Evolutionary conservation across 495 filamentous ascomycete species (phyloP), one percentile per base, ranked within the genome.

Genomic region (Penicillium pulvis): DNA sequence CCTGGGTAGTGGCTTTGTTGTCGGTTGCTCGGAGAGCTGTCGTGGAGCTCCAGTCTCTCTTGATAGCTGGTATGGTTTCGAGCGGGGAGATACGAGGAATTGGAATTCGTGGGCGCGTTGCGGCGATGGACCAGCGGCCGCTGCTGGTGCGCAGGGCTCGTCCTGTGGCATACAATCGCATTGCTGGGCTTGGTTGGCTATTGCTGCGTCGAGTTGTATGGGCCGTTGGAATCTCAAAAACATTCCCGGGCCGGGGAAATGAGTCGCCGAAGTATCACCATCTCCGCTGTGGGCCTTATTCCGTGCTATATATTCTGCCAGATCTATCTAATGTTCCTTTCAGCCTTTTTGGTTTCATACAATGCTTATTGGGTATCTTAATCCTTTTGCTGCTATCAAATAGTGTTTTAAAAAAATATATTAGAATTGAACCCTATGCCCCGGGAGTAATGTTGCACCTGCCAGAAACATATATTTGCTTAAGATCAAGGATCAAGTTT

Each of bases 111-210:
- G 59, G 53, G 23, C 68, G 65, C 28, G 70, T 31, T 20, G 68
- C 48, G 23, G 61, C 59, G 62, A 74, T 70, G 53, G 68, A 67
- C 77, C 77, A 79, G 52, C 74, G 67, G 56, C 70, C 66, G 55
- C 71, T 72, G 63, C 70, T 70, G 3, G 70, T 63, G 47, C 79
- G 71, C 58, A 82, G 69, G 52, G 71, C 78, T 61, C 78, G 69
- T 55, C 77, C 73, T 4, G 77, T 81, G 45, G 77, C 75, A 50
- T 76, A 55, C 31, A 81, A 57, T 20, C 76, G 74, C 79, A 82
- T 83, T 36, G 51, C 60, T 53, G 28, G 39, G 28, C 7, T 58
- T 54, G 51, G 33, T 33, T 33, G 51, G 42, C 7, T 30, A 10
- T 16, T 49, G 24, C 12, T 51, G 35, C 20, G 39, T 43, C 23